phyloP scores from a whole-genome alignment of 139 green algal genomes.

The Pseudopediastrum boryanum region DNA sequence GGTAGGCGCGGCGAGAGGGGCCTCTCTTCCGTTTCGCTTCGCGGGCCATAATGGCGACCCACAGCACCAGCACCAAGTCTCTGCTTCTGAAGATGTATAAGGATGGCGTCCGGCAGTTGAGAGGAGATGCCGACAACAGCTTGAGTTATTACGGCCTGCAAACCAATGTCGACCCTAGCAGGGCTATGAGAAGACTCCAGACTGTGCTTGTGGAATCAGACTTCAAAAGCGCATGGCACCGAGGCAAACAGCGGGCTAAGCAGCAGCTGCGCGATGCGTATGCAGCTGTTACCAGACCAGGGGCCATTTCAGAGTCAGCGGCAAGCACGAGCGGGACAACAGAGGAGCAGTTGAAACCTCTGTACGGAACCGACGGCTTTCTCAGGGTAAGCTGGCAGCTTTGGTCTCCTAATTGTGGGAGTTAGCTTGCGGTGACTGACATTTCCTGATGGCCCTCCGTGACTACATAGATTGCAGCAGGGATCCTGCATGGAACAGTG shows the following conservation, averaged over 20 bases:
- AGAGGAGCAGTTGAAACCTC: slow-evolving; percentile 25
- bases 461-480: no score
- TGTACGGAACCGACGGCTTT: slow-evolving; percentile 42
- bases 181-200: slow-evolving; percentile 14
- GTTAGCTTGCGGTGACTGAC: no score
- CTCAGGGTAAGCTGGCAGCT: slow-evolving; percentile 42
- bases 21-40: no score
- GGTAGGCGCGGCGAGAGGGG: no score
- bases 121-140: slow-evolving; percentile 21
- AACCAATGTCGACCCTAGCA: slow-evolving; percentile 15
- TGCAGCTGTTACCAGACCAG: slow-evolving; percentile 3
- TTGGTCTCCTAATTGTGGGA: no score
- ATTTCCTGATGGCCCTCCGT: no score
- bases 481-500: no score
- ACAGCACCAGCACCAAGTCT: slow-evolving; percentile 7
- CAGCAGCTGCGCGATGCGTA: slow-evolving; percentile 32
- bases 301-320: not conserved
- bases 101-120: slow-evolving; percentile 15
- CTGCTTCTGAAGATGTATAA: slow-evolving; percentile 25
- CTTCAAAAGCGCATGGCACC: slow-evolving; percentile 27
- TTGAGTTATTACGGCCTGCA: not conserved
- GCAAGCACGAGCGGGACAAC: slow-evolving; percentile 1
- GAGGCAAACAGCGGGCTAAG: slow-evolving; percentile 32
- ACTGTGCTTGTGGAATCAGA: slow-evolving; percentile 4
- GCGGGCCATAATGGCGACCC: not conserved